Base-by-base conservation (phyloP, 1,284 basidiomycete species). In the Naganishia sp. region DNA sequence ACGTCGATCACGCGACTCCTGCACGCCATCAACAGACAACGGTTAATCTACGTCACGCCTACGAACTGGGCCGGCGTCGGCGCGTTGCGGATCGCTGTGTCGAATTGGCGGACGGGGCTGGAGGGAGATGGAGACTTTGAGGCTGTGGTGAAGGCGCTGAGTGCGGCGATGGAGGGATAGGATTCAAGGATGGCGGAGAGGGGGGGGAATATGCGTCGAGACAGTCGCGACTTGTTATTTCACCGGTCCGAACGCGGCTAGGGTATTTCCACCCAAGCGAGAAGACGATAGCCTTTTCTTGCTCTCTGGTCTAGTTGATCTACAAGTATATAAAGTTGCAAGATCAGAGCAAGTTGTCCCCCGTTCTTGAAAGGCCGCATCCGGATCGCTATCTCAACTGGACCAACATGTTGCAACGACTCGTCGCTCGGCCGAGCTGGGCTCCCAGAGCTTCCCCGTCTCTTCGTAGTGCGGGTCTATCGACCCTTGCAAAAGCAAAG, bases 41-140 rank as follows among this genome's bases (percentile, higher is more conserved):
- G 80, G 25, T 72, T 71, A 65, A 75, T 83, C 50, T 83, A 83
- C 65, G 79, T 82, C 3, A 80, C 79, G 10, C 75, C 74, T 0
- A 82, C 82, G 21, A 71, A 63, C 6, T 83, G 81, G 80, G 72
- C 72, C 18, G 80, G 81, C 0, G 39, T 71, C 17, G 76, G 77
- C 1, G 83, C 80, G 2, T 76, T 82, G 1, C 70, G 83, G 64
- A 65, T 84, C 21, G 83, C 83, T 0, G 81, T 84, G 9, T 78
- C 77, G 23, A 83, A 83, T 71, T 83, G 82, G 81, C 69, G 74
- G 65, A 83, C 83, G 6, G 79, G 76, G 3, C 32, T 67, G 6
- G 69, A 71, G 46, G 70, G 71, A 11, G 74, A 72, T 31, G 72
- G 69, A 32, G 63, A 65, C 28, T 53, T 23, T 42, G 61, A 53